These are phyloP conservation scores for Pseudonectria foliicola DNA, from an alignment of 2,329 filamentous ascomycete genomes.

Conservation along the genomic window DNA sequence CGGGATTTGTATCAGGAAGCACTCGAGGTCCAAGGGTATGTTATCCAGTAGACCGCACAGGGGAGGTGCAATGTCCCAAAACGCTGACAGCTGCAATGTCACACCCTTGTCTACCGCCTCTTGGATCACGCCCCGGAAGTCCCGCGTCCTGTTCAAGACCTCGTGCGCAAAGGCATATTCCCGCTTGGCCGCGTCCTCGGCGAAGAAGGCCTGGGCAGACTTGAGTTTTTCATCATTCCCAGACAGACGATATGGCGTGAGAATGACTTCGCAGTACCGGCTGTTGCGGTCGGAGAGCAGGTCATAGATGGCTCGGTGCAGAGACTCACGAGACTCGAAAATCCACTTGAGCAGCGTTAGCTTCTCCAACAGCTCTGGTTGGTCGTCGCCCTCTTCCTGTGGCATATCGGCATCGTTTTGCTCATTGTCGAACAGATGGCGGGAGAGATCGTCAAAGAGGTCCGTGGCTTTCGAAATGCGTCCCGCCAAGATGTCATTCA, in stretches of 20 bases:
- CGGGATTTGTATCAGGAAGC: slow-evolving; percentile 72
- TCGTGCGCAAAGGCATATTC: slow-evolving; percentile 65
- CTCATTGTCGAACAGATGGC: slow-evolving; percentile 61
- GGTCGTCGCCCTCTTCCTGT: slow-evolving; percentile 91
- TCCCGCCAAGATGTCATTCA: slow-evolving; percentile 71
- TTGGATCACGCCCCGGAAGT: slow-evolving; percentile 74
- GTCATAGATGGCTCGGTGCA: slow-evolving; percentile 81
- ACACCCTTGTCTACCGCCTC: slow-evolving; percentile 81
- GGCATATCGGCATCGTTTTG: slow-evolving; percentile 67
- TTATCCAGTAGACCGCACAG: slow-evolving; percentile 72
- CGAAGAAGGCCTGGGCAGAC: slow-evolving; percentile 76
- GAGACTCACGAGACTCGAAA: slow-evolving; percentile 83
- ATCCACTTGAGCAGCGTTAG: slow-evolving; percentile 94
- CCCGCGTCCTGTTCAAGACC: slow-evolving; percentile 63
- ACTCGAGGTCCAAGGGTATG: slow-evolving; percentile 54
- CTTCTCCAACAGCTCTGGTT: slow-evolving; percentile 89
- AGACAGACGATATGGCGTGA: slow-evolving; percentile 70
- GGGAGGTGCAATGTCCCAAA: slow-evolving; percentile 94
- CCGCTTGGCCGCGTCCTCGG: slow-evolving; percentile 66
- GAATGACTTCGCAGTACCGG: slow-evolving; percentile 76
- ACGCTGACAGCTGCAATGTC: slow-evolving; percentile 84
- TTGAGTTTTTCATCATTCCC: slow-evolving; percentile 72
- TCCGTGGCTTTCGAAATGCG: slow-evolving; percentile 67
- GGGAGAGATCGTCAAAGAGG: slow-evolving; percentile 70
- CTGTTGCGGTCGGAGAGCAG: slow-evolving; percentile 79